Evolutionary conservation across 495 filamentous ascomycete genomes (phyloP), one percentile per base, ranked within the genome.

Genomic region (Penicillium maclennaniae): DNA sequence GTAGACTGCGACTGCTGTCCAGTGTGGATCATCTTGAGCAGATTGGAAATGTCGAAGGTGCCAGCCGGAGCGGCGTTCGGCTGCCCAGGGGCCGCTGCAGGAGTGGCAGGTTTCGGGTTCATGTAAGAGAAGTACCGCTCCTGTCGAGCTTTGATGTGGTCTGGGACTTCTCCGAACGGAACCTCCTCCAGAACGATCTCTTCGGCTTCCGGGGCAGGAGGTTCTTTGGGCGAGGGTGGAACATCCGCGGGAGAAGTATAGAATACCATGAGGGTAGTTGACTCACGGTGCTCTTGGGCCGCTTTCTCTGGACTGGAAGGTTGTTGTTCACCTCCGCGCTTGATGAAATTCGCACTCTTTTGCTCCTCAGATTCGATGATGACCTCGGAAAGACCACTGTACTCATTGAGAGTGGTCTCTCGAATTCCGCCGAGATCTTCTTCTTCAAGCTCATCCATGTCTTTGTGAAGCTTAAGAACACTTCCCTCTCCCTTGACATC

Each of bases 261-360:
- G 53, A 91, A 82, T 6, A 86, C 87, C 83, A 95, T 90, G 28
- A 96, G 79, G 21, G 88, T 91, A n/a, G 76, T 84, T 19, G 76
- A 73, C 68, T 95, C 92, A 8, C 88, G 83, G 45, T 84, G 78
- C 26, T 86, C 78, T 63, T 90, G 90, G 5, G 76, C 73, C 37
- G 79, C 74, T 51, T 84, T 84, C 62, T 95, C 85, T 0, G 80
- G 72, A 8, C 86, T 91, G 0, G 71, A 66, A 8, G 87, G 77
- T 5, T 71, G 60, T 31, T 77, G 75, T 10, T 69, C 59, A 4
- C 90, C 91, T 43, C 83, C 86, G 43, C 85, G 82, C 17, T 83
- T 87, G 17, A 77, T 69, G 60, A 76, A 89, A 42, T 80, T 73
- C 9, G 69, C 59, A 4, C 78, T 31, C 46, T 58, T 67, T n/a